These are phyloP conservation scores for Phytophthora meadii DNA, from an alignment of 352 stramenopile species.

Conservation along the genomic window DNA sequence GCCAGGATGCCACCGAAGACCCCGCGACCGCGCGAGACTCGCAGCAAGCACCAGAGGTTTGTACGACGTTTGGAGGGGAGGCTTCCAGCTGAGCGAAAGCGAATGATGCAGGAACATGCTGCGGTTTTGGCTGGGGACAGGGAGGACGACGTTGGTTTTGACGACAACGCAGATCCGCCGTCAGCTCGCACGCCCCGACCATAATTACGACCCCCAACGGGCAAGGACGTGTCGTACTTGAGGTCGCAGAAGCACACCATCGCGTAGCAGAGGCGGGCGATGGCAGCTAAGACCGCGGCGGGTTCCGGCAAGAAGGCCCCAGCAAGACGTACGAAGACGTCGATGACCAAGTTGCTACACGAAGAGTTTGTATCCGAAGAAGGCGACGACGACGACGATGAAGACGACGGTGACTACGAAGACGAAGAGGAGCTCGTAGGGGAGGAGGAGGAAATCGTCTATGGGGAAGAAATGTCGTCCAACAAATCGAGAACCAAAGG, in stretches of 20 bases:
- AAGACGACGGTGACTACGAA: no score
- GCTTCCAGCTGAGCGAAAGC: not conserved
- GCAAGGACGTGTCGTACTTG: not conserved
- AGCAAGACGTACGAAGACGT: no score
- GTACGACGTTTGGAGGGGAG: not conserved
- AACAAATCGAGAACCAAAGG: no score
- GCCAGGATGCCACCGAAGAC: not conserved
- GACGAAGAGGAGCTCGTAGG: no score
- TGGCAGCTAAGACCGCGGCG: no score
- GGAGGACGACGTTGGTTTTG: conserved; percentile 1
- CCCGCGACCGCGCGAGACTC: not conserved
- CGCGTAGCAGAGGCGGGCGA: no score
- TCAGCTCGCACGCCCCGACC: not conserved
- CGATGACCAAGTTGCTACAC: no score
- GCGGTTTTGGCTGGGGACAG: conserved; percentile 5
- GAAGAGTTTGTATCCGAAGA: no score
- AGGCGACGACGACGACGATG: no score
- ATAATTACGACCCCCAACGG: not conserved
- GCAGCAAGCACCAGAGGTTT: conserved; percentile 7
- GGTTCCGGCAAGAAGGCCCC: no score
- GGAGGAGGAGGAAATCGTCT: no score
- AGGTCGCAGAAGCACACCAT: not conserved
- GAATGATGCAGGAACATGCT: not conserved
- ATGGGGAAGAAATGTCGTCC: no score
- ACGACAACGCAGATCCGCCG: not conserved